Evolutionary conservation across 2,329 filamentous ascomycete genomes (phyloP), one percentile per base, ranked within the genome.

Genomic region (Fusarium setosum): DNA sequence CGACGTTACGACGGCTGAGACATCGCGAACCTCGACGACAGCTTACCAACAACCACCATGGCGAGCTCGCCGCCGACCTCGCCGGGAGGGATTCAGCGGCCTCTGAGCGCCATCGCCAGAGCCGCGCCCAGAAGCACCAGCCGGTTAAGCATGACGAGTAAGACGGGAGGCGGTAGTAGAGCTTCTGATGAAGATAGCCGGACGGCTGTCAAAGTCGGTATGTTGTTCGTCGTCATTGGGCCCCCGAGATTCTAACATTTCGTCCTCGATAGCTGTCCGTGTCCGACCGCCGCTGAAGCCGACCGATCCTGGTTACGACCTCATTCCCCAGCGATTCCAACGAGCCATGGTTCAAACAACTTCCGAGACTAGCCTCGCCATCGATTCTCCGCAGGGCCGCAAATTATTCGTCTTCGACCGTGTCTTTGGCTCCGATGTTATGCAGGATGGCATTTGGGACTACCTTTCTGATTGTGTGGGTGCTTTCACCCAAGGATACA

Each of bases 351-450:
- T 96, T 64, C 94, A 97, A 68, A 92, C 95, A 61, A 94, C 91
- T 11, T 93, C 93, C 15, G 86, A 92, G 41, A 97, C 93, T 7
- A 97, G 88, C 75, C 82, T 99, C 47, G 86, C 92, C 21, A 93
- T 99, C 69, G 96, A 98, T 74, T 92, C 94, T 3, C 91, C 94
- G 0, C 94, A 97, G 74, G 96, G 95, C 48, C 92, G 92, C 74
- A 98, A 98, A 76, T 85, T 97, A 4, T 99, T 99, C 75, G 91
- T 98, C 18, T 99, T 99, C 75, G 96, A 99, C 79, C 90, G 94
- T 63, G 94, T 99, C 6, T 99, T 99, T 74, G 86, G 89, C 29
- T 89, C 94, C 71, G 91, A 96, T 3, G 85, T 94, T 8, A 86
- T 88, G 60, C 96, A 99, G 77, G 92, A 96, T 68, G 95, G 94